Evolutionary conservation across 169 alveolate species (phyloP).

Genomic region (Plasmodium billcollinsi): DNA sequence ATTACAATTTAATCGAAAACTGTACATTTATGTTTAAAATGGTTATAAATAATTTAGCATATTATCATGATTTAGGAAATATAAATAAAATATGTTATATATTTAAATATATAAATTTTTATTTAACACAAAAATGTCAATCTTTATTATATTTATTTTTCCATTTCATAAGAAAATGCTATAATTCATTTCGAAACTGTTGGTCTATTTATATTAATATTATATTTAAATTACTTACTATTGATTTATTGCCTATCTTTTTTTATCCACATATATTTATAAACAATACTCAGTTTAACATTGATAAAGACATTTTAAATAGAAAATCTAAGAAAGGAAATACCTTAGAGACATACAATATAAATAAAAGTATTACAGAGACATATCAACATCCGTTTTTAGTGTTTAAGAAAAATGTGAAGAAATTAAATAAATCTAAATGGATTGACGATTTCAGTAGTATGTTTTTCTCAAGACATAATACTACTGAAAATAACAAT

Average conservation of each 20-base stretch:
- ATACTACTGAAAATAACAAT: constrained; percentile 49
- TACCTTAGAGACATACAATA: constrained; percentile 50
- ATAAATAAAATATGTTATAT: constrained; percentile 57
- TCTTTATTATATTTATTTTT: constrained; percentile 60
- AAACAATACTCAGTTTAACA: constrained; percentile 53
- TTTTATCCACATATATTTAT: constrained; percentile 66
- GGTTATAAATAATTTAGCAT: constrained; percentile 59
- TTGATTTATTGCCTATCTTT: constrained; percentile 62
- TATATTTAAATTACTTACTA: constrained; percentile 45
- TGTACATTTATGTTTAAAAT: constrained; percentile 60
- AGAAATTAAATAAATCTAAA: constrained; percentile 62
- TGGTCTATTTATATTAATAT: constrained; percentile 60
- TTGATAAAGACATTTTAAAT: constrained; percentile 37
- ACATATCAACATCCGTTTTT: constrained; percentile 61
- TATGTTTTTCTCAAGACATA: constrained; percentile 65
- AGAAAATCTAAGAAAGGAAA: constrained; percentile 55
- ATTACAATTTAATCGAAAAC: constrained; percentile 56
- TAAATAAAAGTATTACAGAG: constrained; percentile 67
- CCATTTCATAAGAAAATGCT: constrained; percentile 63
- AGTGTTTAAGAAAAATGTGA: constrained; percentile 64
- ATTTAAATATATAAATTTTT: constrained; percentile 64
- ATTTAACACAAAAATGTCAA: constrained; percentile 73
- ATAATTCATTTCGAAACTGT: constrained; percentile 65
- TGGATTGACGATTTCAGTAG: constrained; percentile 77
- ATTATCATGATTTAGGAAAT: constrained; percentile 55